A percentile compares a stretch with the other conserved stretches of the same genome.
Conservation (phyloP, 1,284 basidiomycete genomes). For the Exobasidium rhododendri region DNA sequence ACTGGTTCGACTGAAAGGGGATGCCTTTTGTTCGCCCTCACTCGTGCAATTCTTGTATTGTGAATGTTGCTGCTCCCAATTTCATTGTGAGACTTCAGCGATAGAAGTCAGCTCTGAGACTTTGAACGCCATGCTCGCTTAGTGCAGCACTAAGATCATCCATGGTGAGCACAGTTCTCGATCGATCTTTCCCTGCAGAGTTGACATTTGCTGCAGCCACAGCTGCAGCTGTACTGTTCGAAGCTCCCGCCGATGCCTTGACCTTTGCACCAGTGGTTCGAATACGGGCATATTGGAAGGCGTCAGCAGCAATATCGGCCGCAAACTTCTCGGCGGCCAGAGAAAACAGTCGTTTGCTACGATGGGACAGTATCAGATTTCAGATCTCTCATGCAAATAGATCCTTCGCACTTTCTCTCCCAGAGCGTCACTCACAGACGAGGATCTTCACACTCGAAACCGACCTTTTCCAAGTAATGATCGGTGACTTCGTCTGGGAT, state of each 20-base stretch:
- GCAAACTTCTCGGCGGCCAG: slow-evolving; percentile 98
- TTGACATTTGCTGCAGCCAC: slow-evolving; percentile 19
- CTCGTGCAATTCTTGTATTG: no score
- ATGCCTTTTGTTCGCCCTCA: no score
- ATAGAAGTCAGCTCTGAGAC: slow-evolving; percentile 49
- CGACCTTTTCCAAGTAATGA: slow-evolving; percentile 91
- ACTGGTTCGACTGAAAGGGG: no score
- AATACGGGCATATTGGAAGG: slow-evolving; percentile 95
- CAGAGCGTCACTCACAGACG: slow-evolving; percentile 46
- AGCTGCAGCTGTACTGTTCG: slow-evolving; percentile 1
- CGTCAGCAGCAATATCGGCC: slow-evolving; percentile 92
- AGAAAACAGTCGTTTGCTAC: slow-evolving; percentile 77
- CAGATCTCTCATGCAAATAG: not conserved
- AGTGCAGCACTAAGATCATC: slow-evolving; percentile 90
- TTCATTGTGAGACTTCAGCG: no score
- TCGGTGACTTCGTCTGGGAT: slow-evolving; percentile 98
- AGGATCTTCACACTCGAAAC: slow-evolving; percentile 87
- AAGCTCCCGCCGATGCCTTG: slow-evolving; percentile 5
- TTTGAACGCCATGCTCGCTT: slow-evolving; percentile 74
- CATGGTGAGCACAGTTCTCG: slow-evolving; percentile 94
- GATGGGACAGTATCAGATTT: not conserved
- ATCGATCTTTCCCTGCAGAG: slow-evolving; percentile 64
- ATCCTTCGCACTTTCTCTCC: not conserved
- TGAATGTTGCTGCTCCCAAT: no score
- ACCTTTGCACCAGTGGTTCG: slow-evolving; percentile 62